Conservation (phyloP, 148 eudicot species). For the Euryodendron excelsum region DNA sequence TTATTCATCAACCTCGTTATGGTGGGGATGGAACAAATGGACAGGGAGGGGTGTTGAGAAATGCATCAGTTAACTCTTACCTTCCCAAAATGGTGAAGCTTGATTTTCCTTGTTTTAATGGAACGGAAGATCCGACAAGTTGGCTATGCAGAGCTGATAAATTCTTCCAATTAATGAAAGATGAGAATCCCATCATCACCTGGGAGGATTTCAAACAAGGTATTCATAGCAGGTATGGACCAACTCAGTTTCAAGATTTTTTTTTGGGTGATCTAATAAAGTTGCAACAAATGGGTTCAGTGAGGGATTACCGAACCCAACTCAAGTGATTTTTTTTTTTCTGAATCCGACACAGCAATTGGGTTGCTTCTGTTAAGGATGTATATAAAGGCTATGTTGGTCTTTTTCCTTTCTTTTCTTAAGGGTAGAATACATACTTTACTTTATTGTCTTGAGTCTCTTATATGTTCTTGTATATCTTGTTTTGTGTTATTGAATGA, state of each 20-base stretch:
- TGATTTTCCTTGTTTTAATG: not conserved
- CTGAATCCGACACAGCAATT: not conserved
- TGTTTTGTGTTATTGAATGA: too few species aligned
- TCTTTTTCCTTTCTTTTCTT: too few species aligned
- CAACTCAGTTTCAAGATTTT: not conserved
- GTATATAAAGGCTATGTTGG: too few species aligned
- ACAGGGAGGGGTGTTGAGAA: too few species aligned
- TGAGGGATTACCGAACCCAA: not conserved
- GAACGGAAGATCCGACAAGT: not conserved
- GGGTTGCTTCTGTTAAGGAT: too few species aligned
- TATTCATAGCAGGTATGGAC: not conserved
- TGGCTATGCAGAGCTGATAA: not conserved
- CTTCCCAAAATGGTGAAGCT: too few species aligned
- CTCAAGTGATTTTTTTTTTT: too few species aligned
- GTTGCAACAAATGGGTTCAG: not conserved
- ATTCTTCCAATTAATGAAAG: not conserved
- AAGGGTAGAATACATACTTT: too few species aligned
- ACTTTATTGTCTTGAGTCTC: too few species aligned
- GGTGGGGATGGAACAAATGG: too few species aligned
- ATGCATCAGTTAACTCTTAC: not conserved
- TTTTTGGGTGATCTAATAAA: constrained; percentile 6
- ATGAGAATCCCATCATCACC: not conserved
- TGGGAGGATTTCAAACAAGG: not conserved
- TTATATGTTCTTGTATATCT: too few species aligned
- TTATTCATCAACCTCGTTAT: too few species aligned